Evolutionary conservation across 78 protist genomes (phyloP).

Genomic region (Creolimax fragrantissima): DNA sequence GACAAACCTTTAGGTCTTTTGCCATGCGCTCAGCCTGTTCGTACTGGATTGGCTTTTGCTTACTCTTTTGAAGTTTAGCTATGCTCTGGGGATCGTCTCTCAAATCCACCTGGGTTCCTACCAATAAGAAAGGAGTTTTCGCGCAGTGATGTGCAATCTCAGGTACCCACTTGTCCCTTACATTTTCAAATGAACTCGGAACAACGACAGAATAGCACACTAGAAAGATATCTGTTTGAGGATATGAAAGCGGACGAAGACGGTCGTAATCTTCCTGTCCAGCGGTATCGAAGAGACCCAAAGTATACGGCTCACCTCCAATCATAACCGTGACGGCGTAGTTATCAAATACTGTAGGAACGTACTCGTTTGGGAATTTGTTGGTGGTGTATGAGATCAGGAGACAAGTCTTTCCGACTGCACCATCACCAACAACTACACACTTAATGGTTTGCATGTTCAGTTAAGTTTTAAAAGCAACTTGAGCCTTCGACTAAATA

Average conservation of each 20-base stretch:
- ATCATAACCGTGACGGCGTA: constrained; percentile 67
- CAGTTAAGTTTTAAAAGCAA: too few species aligned
- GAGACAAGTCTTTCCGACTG: constrained; percentile 66
- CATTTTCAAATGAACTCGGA: constrained; percentile 68
- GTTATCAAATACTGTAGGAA: constrained; percentile 76
- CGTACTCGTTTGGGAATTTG: constrained; percentile 34
- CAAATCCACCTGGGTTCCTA: constrained; percentile 76
- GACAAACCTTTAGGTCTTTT: constrained; percentile 17
- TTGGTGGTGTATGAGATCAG: constrained; percentile 34
- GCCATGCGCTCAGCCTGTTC: constrained; percentile 33
- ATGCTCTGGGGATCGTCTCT: constrained; percentile 40
- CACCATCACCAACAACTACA: constrained; percentile 69
- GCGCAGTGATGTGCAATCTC: constrained; percentile 75
- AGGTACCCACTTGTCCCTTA: constrained; percentile 59
- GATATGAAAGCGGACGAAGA: constrained; percentile 58
- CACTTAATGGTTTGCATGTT: constrained; percentile 39
- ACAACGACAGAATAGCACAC: constrained; percentile 57
- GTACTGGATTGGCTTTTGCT: constrained; percentile 20
- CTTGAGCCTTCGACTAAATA: too few species aligned
- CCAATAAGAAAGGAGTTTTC: constrained; percentile 65
- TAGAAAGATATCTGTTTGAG: constrained; percentile 64
- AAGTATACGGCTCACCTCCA: constrained; percentile 42
- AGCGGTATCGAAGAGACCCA: constrained; percentile 52
- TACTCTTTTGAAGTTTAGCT: constrained; percentile 25
- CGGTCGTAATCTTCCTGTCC: constrained; percentile 56